A percentile compares a stretch with the other conserved stretches of the same genome.
Conservation (phyloP, 1,139 yeast genomes). For the Magnusiomyces clavatus region DNA sequence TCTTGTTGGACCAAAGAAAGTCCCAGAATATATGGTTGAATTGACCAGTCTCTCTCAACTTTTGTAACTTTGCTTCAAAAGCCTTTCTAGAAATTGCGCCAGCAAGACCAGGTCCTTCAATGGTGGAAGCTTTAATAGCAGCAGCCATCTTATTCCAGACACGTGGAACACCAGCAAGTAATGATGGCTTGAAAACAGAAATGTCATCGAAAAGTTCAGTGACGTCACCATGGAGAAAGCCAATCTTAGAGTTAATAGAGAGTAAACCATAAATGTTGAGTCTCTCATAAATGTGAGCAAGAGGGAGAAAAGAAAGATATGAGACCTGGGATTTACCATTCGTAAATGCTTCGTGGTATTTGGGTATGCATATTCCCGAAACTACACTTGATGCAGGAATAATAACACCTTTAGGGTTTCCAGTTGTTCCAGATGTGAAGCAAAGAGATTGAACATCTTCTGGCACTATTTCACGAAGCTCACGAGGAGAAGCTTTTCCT, state of each 20-base stretch:
- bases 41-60: constrained; percentile 34
- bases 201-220: constrained; percentile 49
- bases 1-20: constrained; percentile 41
- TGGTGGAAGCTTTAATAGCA: constrained; percentile 37
- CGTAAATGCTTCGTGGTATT: constrained; percentile 17
- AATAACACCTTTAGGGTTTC: constrained; percentile 65
- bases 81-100: constrained; percentile 30
- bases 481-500: constrained; percentile 44
- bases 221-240: constrained; percentile 42
- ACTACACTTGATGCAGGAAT: constrained; percentile 47
- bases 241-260: constrained; percentile 33
- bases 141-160: constrained; percentile 56
- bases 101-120: constrained; percentile 17
- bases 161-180: constrained; percentile 56
- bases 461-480: constrained; percentile 45
- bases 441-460: constrained; percentile 56
- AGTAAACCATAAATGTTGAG: constrained; percentile 21
- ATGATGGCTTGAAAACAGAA: constrained; percentile 45
- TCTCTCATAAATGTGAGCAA: constrained; percentile 65
- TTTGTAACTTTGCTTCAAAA: constrained; percentile 33
- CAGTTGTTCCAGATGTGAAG: constrained; percentile 75
- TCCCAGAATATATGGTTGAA: constrained; percentile 39
- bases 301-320: constrained; percentile 45
- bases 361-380: constrained; percentile 39
- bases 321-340: constrained; percentile 21